Percentiles rank a stretch among this genome's conserved stretches.
These are phyloP conservation scores for Lactarius indigo DNA, from an alignment of 768 basidiomycete species.

Conservation along the genomic window DNA sequence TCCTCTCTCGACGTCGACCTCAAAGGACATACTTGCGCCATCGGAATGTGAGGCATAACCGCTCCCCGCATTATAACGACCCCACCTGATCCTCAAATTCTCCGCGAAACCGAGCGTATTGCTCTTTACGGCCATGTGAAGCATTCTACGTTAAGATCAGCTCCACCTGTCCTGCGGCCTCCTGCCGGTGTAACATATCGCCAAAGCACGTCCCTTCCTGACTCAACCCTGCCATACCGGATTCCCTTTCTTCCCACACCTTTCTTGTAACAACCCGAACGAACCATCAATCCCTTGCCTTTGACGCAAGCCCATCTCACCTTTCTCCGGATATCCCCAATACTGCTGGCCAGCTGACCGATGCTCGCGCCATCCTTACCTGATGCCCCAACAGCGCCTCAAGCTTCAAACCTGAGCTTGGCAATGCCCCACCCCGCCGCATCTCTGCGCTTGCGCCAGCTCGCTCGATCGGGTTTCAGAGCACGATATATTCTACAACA, in stretches of 20 bases:
- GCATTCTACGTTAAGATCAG: too few species aligned
- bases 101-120: too few species aligned
- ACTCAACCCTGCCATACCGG: conserved; percentile 68
- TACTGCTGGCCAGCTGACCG: conserved; percentile 35
- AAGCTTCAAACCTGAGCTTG: too few species aligned
- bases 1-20: too few species aligned
- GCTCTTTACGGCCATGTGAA: too few species aligned
- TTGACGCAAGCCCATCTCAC: conserved; percentile 55
- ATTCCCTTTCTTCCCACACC: conserved; percentile 74
- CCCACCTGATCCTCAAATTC: too few species aligned
- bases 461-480: conserved; percentile 87
- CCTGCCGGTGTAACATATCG: too few species aligned
- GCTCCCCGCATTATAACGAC: too few species aligned
- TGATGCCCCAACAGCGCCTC: conserved; percentile 36
- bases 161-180: too few species aligned
- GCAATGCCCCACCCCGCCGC: too few species aligned
- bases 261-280: conserved; percentile 52
- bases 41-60: too few species aligned
- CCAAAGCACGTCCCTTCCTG: conserved; percentile 34
- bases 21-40: too few species aligned
- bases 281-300: conserved; percentile 72
- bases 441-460: conserved; percentile 36
- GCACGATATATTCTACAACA: conserved; percentile 57
- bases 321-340: conserved; percentile 84
- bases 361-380: conserved; percentile 80